Evolutionary conservation across 2,329 filamentous ascomycete genomes (phyloP), one percentile per base, ranked within the genome.

Genomic region (Pseudocercospora macadamiae): DNA sequence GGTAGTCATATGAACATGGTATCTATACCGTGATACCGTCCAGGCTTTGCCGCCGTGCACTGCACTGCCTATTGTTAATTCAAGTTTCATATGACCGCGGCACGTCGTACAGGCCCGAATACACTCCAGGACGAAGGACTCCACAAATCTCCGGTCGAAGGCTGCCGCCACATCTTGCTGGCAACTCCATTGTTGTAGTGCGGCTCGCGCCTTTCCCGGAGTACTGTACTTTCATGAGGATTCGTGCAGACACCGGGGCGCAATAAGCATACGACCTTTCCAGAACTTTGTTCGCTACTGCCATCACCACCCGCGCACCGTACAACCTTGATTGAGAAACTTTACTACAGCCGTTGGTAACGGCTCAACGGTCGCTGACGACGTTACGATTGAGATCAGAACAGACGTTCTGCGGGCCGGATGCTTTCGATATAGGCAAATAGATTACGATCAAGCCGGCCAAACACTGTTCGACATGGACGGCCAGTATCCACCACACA

Each of bases 401-500:
- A 60, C 54, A 54, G 57, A 57, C 61, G 59, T 63, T 65, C 37
- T 56, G n/a, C 42, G 59, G 39, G 51, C 36, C 39, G 44, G 48
- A 57, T 52, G 47, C 42, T 39, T 57, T 59, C 51, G 48, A 51
- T 57, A 64, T 52, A 60, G 56, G 51, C 65, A 62, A 59, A 57
- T 57, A 61, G 48, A 61, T 57, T 61, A 48, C 55, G 37, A 59
- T 56, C 28, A 34, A 26, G 34, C 47, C 32, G 48, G 21, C 23
- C 26, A 54, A 37, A 52, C 51, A 37, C 44, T 44, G 47, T 47
- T 59, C 58, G 60, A 49, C 23, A 72, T 72, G 70, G 69, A 70
- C 48, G 66, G 67, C 21, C 68, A 66, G 30, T 70, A 68, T 55
- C 60, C 64, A 39, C 63, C 67, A 48, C 65, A 61, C n/a, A 68